phyloP scores from a whole-genome alignment of 148 eudicot species.

The Silene conica region DNA sequence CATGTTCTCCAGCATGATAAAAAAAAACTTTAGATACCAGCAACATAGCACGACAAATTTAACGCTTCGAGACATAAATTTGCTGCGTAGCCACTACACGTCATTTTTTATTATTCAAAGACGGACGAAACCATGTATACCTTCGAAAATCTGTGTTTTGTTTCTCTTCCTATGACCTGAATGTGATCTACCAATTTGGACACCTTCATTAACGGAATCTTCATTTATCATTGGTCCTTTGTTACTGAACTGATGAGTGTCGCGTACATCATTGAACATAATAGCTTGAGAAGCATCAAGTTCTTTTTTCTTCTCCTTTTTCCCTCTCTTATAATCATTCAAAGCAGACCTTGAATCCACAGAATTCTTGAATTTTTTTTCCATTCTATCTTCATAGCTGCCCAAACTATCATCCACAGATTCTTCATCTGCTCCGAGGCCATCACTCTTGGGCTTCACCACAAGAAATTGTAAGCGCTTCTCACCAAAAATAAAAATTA shows the following conservation, averaged over 20 bases:
- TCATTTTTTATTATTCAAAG: not conserved
- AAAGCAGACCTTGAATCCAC: slow-evolving; percentile 13
- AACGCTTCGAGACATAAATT: not conserved
- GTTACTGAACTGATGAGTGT: slow-evolving; percentile 18
- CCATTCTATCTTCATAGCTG: slow-evolving; percentile 18
- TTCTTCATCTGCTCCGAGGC: slow-evolving; percentile 15
- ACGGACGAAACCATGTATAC: slow-evolving; percentile 15
- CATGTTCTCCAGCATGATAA: not conserved
- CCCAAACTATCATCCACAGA: slow-evolving; percentile 24
- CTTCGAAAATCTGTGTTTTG: slow-evolving; percentile 27
- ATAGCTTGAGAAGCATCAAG: slow-evolving; percentile 13
- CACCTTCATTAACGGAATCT: slow-evolving; percentile 21
- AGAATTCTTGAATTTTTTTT: slow-evolving; percentile 2
- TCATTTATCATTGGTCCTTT: slow-evolving; percentile 16
- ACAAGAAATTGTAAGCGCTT: slow-evolving; percentile 14
- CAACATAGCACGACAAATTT: not conserved
- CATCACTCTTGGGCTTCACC: slow-evolving; percentile 15
- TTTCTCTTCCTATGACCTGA: slow-evolving; percentile 24
- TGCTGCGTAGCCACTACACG: not conserved
- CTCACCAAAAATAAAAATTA: not conserved
- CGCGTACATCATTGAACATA: slow-evolving; percentile 15
- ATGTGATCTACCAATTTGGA: slow-evolving; percentile 12
- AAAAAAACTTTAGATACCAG: not conserved
- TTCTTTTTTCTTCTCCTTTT: slow-evolving; percentile 31
- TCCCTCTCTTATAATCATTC: slow-evolving; percentile 26